Base-by-base conservation (phyloP, 2,329 filamentous ascomycete genomes). In the Exophiala sp. region DNA sequence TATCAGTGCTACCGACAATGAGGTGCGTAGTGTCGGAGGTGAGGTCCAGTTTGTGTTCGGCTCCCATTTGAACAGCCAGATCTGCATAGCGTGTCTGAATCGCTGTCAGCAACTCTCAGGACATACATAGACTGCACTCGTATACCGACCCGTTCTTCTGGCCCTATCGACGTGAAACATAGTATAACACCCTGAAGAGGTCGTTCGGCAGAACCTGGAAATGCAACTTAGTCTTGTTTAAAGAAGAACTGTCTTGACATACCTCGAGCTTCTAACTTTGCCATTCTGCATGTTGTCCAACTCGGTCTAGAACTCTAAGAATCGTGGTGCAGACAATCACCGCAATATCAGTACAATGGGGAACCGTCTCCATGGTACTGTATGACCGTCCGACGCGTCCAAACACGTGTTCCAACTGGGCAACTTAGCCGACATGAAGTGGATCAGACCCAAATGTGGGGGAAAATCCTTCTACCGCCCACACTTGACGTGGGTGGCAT, bases 1-100 rank as follows among this genome's bases (percentile, higher is more conserved):
- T 97, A 68, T 92, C 83, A 65, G 90, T 88, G 65, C 88, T 86
- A 69, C 91, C 94, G 58, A 96, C 89, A 59, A 99, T 82, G 43
- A 99, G 84, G 74, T 99, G 94, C 4, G 94, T 97, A 44, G 95
- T 90, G 69, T 96, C 90, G 52, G 88, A 89, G n/a, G 91, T 97
- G 41, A 99, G 83, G 70, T 99, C 91, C 70, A 91, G 87, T 65
- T 88, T 91, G 78, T 95, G 88, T 56, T 81, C 72, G 47, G 91
- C 94, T 61, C 94, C 94, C 77, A 99, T 90, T 67, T 96, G 84
- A 59, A 78, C 72, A 14, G 88, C 88, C 51, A 72, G 65, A 40
- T 69, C 65, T 21, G 70, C 69, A 47, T 76, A 62, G 50, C 72
- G 68, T 35, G 69, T 71, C 73, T 77, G 24, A 29, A 29, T 8